phyloP scores from a whole-genome alignment of 306 rosid species.

The Glycyrrhiza uralensis region DNA sequence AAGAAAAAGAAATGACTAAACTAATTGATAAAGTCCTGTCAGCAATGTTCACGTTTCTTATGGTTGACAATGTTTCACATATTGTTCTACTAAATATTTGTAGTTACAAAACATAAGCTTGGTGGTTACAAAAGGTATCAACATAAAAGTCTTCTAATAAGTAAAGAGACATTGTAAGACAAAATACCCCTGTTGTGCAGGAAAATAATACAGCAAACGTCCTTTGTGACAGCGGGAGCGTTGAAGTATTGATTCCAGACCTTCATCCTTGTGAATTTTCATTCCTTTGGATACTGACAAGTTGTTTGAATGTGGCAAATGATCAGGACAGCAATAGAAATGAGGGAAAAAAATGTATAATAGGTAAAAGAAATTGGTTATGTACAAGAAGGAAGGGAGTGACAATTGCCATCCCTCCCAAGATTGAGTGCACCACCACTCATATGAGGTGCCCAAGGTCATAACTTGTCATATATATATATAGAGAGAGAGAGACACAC shows the following conservation, averaged over 20 bases:
- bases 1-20: background rate
- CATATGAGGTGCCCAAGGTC: background rate
- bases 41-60: background rate
- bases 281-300: slow-evolving; percentile 65
- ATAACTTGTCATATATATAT: too few relatives aligned
- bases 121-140: background rate
- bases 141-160: background rate
- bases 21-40: background rate
- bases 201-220: slow-evolving; percentile 91
- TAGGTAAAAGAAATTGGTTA: background rate
- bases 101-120: background rate
- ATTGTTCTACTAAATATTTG: background rate
- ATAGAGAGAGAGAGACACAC: too few relatives aligned
- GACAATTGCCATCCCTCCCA: background rate
- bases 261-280: slow-evolving; percentile 54
- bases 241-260: slow-evolving; percentile 67
- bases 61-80: background rate
- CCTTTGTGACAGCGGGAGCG: slow-evolving; percentile 95
- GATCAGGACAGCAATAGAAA: slow-evolving; percentile 24
- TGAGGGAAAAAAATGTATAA: background rate
- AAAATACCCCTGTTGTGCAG: slow-evolving; percentile 64
- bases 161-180: slow-evolving; percentile 5
- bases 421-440: background rate
- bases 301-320: slow-evolving; percentile 22
- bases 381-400: background rate